These are phyloP conservation scores for Candida germanica DNA, from an alignment of 805 yeast genomes.

Conservation along the genomic window DNA sequence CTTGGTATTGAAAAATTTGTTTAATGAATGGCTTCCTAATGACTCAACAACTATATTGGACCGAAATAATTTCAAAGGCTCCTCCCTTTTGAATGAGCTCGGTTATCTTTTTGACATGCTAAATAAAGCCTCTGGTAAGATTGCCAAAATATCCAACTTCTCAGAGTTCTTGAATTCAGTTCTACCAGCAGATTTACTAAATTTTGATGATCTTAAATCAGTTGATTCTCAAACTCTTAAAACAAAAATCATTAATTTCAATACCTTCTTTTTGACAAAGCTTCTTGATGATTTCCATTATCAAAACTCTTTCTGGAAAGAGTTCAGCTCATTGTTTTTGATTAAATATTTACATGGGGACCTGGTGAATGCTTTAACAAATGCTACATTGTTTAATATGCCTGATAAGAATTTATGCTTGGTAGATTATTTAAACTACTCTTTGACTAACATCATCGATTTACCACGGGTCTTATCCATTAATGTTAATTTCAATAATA, in stretches of 20 bases:
- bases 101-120: conserved; percentile 94
- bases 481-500: conserved; percentile 53
- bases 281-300: conserved; percentile 47
- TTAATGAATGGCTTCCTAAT: conserved; percentile 44
- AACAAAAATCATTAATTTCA: conserved; percentile 49
- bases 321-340: conserved; percentile 7
- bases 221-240: conserved; percentile 45
- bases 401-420: not conserved
- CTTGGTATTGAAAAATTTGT: conserved; percentile 53
- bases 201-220: conserved; percentile 45
- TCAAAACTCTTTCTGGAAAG: conserved; percentile 10
- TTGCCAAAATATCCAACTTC: conserved; percentile 81
- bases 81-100: conserved; percentile 69
- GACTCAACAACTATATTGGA: conserved; percentile 28
- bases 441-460: conserved; percentile 7
- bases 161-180: conserved; percentile 38
- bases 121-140: conserved; percentile 70
- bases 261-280: conserved; percentile 54
- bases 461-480: conserved; percentile 62
- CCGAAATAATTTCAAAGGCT: conserved; percentile 35
- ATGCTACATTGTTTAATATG: conserved; percentile 7
- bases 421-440: conserved; percentile 9
- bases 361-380: conserved; percentile 29
- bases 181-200: conserved; percentile 55
- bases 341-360: conserved; percentile 11